phyloP scores from a whole-genome alignment of 495 filamentous ascomycete species.

The Penicillium tannophilum region DNA sequence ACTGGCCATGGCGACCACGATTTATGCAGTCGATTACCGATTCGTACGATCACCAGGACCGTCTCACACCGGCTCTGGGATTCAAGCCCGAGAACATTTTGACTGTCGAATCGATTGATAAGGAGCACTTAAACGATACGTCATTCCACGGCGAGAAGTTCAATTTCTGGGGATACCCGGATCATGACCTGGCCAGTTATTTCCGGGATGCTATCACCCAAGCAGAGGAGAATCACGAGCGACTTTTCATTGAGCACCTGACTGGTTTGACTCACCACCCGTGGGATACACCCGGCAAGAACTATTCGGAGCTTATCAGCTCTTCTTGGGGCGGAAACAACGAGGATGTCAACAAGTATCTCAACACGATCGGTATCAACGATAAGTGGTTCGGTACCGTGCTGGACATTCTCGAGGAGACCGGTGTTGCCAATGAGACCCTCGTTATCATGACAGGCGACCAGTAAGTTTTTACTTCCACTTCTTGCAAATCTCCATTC shows the following conservation, averaged over 20 bases:
- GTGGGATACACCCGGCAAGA: conserved; percentile 36
- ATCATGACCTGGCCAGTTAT: conserved; percentile 37
- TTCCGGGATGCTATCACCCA: conserved; percentile 37
- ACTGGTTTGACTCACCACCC: conserved; percentile 48
- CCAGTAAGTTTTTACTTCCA: conserved; percentile 28
- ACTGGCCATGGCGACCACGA: conserved; percentile 30
- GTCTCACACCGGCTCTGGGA: conserved; percentile 31
- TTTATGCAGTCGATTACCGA: conserved; percentile 41
- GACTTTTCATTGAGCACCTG: conserved; percentile 45
- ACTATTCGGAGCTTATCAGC: conserved; percentile 33
- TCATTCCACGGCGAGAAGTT: conserved; percentile 29
- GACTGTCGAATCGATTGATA: conserved; percentile 31
- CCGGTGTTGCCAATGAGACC: conserved; percentile 44
- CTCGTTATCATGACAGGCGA: conserved; percentile 48
- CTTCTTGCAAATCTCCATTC: background rate
- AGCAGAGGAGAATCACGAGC: conserved; percentile 38
- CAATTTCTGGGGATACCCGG: conserved; percentile 49
- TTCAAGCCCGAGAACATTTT: conserved; percentile 34
- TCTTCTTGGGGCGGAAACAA: conserved; percentile 31
- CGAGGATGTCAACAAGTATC: conserved; percentile 39
- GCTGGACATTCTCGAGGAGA: conserved; percentile 43
- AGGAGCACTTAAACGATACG: conserved; percentile 28
- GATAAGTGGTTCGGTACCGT: conserved; percentile 42
- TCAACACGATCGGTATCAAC: conserved; percentile 45
- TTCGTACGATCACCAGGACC: conserved; percentile 24